Conservation (phyloP, 2,329 filamentous ascomycete genomes). For the Tolypocladium inflatum region DNA sequence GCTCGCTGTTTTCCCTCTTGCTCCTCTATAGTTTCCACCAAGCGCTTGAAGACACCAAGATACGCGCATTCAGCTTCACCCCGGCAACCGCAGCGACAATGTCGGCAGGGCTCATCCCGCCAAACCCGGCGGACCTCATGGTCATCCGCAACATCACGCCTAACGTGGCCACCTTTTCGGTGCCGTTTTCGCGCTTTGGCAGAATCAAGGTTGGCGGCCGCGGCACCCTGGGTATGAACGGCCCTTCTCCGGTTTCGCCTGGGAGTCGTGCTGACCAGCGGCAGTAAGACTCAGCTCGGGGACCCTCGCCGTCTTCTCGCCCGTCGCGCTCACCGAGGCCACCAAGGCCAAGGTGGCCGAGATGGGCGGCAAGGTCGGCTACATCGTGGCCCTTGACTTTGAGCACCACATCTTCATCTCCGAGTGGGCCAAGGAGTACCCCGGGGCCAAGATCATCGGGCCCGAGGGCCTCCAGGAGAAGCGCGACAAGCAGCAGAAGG, state of each 20-base stretch:
- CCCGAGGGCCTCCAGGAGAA: slow-evolving; percentile 79
- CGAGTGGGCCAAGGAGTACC: slow-evolving; percentile 73
- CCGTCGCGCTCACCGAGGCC: slow-evolving; percentile 72
- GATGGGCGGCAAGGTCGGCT: slow-evolving; percentile 62
- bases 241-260: background rate
- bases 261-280: background rate
- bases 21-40: background rate
- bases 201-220: slow-evolving; percentile 75
- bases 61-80: background rate
- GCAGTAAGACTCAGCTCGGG: slow-evolving; percentile 71
- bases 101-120: slow-evolving; percentile 55
- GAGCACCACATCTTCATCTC: slow-evolving; percentile 95
- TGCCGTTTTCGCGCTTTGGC: slow-evolving; percentile 79
- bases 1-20: background rate
- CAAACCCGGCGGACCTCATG: slow-evolving; percentile 73
- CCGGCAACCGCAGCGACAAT: slow-evolving; percentile 24
- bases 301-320: slow-evolving; percentile 80
- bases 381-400: slow-evolving; percentile 79
- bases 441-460: slow-evolving; percentile 69
- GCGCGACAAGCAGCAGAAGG: slow-evolving; percentile 46
- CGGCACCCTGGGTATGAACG: slow-evolving; percentile 64
- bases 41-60: background rate
- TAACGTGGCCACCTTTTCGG: slow-evolving; percentile 66
- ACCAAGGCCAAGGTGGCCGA: slow-evolving; percentile 55
- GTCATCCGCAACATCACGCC: slow-evolving; percentile 80